Base-by-base conservation (phyloP, 169 alveolate species). In the Eimeria mitis region DNA sequence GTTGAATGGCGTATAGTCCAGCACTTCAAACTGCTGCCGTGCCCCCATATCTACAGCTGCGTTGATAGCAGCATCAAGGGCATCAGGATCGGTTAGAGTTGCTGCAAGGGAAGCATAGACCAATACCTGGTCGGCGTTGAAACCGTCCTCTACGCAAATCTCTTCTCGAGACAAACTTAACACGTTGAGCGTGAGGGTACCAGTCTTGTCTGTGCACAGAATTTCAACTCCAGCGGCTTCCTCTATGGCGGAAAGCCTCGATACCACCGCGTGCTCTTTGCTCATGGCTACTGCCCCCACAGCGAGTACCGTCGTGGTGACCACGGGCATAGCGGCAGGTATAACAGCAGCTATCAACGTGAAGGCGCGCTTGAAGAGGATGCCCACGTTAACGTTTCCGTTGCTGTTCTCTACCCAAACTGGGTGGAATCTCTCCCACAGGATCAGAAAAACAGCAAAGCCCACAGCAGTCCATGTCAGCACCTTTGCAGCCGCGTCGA, bases 201-300 rank as follows among this genome's bases (percentile, higher is more conserved):
- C 99, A 63, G 99, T 98, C 97, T 98, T 98, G 95, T 98, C 99
- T 68, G 99, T 97, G 94, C 99, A 98, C 85, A 98, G 97, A n/a
- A 97, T 95, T 89, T 97, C 97, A 28, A 98, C 97, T 25, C 99
- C 98, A 37, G 98, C 99, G 9, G 98, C 97, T 63, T 98, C 98
- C 96, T 98, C 98, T 83, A 97, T 97, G 79, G 98, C 97, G 21
- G 97, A 96, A 40, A 98, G 95, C 68, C 97, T 95, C 70, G 98
- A 96, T 44, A 98, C 98, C 76, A 97, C 97, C 44, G 98, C 98
- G 71, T 98, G 96, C 61, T 97, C 96, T 40, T 94, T 91, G 95
- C 98, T 98, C 96, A 98, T 96, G 61, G 96, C 96, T 42, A 97
- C 97, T 4, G 98, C 98, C 70, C 98, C 98, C 44, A 98, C 97